phyloP scores from a whole-genome alignment of 2,329 filamentous ascomycete species.

The Penicillium sp. region DNA sequence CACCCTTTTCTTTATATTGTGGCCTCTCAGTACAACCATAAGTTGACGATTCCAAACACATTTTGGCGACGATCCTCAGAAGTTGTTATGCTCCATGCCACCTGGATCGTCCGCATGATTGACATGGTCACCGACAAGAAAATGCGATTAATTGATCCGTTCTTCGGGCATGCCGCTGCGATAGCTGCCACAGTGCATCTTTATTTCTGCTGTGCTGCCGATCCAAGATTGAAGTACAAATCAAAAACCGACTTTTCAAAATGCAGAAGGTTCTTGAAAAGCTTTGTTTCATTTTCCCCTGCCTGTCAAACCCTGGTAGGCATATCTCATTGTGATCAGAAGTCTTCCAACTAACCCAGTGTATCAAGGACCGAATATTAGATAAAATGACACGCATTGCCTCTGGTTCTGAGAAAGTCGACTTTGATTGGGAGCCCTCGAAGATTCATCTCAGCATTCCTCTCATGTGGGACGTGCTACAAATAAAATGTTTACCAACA shows the following conservation, averaged over 20 bases:
- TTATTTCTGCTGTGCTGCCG: constrained; percentile 55
- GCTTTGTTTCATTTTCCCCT: constrained; percentile 50
- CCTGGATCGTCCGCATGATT: constrained; percentile 57
- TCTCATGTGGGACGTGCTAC: constrained; percentile 55
- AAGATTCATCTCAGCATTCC: constrained; percentile 55
- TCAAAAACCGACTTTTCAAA: constrained; percentile 55
- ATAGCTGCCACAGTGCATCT: constrained; percentile 57
- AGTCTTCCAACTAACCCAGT: constrained; percentile 7
- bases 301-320: constrained; percentile 50
- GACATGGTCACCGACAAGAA: constrained; percentile 56
- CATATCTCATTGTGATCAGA: neutral
- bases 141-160: constrained; percentile 52
- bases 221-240: constrained; percentile 51
- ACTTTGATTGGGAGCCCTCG: constrained; percentile 55
- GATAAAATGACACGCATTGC: constrained; percentile 53
- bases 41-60: constrained; percentile 54
- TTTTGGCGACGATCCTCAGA: constrained; percentile 57
- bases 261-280: constrained; percentile 51
- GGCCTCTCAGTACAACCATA: constrained; percentile 53
- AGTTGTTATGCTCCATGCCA: constrained; percentile 53
- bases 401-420: constrained; percentile 49
- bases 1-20: constrained; percentile 57
- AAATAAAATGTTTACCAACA: constrained; percentile 47
- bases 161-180: constrained; percentile 53
- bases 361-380: constrained; percentile 46